Conservation (phyloP, 1,284 basidiomycete species). For the Ustilago nuda region DNA sequence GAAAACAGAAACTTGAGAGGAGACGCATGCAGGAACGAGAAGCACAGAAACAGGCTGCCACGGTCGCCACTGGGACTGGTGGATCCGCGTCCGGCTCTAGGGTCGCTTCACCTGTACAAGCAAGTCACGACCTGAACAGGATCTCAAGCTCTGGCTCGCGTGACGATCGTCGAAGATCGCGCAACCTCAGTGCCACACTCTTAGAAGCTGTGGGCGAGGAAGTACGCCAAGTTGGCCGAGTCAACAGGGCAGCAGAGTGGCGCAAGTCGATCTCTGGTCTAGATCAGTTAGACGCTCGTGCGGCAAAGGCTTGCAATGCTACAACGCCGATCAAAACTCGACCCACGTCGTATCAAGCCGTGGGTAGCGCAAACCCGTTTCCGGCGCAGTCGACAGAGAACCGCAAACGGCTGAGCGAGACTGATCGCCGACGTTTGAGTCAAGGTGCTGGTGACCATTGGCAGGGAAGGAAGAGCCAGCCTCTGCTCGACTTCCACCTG, state of each 20-base stretch:
- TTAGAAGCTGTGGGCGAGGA: constrained; percentile 46
- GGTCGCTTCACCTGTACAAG: constrained; percentile 23
- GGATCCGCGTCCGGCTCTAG: constrained; percentile 22
- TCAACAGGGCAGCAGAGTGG: constrained; percentile 42
- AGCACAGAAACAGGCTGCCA: constrained; percentile 32
- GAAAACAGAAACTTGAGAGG: constrained; percentile 38
- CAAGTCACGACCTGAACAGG: constrained; percentile 13
- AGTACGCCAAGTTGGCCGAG: constrained; percentile 8
- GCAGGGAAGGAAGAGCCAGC: constrained; percentile 32
- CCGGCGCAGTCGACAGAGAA: constrained; percentile 17
- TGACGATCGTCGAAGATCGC: constrained; percentile 42
- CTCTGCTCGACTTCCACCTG: constrained; percentile 46
- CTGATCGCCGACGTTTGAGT: constrained; percentile 46
- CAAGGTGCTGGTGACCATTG: constrained; percentile 47
- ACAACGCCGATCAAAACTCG: constrained; percentile 28
- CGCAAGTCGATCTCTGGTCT: constrained; percentile 40
- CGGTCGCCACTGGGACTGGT: constrained; percentile 19
- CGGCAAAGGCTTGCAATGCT: constrained; percentile 19
- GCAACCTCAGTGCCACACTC: constrained; percentile 38
- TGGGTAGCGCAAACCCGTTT: constrained; percentile 23
- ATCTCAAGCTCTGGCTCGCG: constrained; percentile 9
- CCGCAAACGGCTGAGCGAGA: constrained; percentile 40
- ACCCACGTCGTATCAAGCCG: constrained; percentile 31
- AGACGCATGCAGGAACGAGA: constrained; percentile 47
- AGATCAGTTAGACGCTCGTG: constrained; percentile 34